Evolutionary conservation across 2,329 filamentous ascomycete species (phyloP).

Genomic region (Fonsecaea monophora): DNA sequence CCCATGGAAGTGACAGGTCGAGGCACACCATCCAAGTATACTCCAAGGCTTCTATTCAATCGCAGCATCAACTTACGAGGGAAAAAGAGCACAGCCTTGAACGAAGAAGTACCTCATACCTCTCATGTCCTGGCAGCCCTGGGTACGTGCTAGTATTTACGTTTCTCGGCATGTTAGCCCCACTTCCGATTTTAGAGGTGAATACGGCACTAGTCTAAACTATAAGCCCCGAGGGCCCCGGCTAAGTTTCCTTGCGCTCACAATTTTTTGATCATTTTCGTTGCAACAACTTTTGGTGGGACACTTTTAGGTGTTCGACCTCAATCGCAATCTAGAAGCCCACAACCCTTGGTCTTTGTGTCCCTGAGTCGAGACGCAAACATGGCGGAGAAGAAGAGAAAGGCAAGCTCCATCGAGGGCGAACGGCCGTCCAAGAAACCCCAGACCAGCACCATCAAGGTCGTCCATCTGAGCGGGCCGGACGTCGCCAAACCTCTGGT

Average conservation of each 20-base stretch:
- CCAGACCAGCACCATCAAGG: conserved; percentile 33
- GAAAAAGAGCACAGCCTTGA: not conserved
- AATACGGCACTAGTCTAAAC: not conserved
- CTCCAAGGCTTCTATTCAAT: not conserved
- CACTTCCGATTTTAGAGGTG: too few relatives aligned
- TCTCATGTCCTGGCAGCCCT: too few relatives aligned
- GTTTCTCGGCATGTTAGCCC: too few relatives aligned
- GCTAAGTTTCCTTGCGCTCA: not conserved
- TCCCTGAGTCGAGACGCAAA: not conserved
- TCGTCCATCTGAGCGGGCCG: conserved; percentile 32
- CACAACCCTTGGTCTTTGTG: not conserved
- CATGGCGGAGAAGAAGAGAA: conserved; percentile 39
- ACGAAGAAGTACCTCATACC: not conserved
- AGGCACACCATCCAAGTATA: not conserved
- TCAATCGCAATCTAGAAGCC: not conserved
- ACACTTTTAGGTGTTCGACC: not conserved
- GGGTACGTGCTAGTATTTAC: too few relatives aligned
- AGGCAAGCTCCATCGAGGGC: conserved; percentile 25
- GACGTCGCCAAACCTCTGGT: conserved; percentile 38
- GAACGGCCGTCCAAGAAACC: conserved; percentile 36
- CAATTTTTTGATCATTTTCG: conserved; percentile 2
- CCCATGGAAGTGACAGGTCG: not conserved
- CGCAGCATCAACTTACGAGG: not conserved
- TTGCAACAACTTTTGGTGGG: not conserved
- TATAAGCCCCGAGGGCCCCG: not conserved